Evolutionary conservation across 2,329 filamentous ascomycete species (phyloP).

Genomic region (Exophiala xenobiotica): DNA sequence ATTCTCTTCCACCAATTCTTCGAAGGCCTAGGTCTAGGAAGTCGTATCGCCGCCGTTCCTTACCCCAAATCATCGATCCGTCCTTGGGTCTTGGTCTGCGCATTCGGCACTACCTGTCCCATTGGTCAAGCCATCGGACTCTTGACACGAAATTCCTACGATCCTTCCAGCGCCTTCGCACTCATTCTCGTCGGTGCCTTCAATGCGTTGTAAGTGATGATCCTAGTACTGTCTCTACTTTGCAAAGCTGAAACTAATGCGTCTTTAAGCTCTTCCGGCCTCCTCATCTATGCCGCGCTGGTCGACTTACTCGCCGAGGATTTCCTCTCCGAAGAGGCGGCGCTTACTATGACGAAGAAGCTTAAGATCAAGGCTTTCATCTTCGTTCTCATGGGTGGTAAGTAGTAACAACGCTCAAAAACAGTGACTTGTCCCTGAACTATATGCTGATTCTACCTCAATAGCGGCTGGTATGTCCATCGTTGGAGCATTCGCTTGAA

Average conservation of each 20-base stretch:
- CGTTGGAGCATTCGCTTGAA: background rate
- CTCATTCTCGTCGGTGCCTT: constrained; percentile 64
- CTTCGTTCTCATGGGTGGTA: constrained; percentile 55
- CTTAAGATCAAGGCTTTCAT: constrained; percentile 56
- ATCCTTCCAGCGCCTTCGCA: constrained; percentile 41
- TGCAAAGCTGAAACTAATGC: background rate
- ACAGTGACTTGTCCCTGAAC: too few species aligned
- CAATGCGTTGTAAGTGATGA: constrained; percentile 58
- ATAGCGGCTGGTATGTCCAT: background rate
- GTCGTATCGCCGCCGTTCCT: constrained; percentile 70
- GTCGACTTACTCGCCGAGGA: constrained; percentile 66
- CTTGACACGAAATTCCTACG: constrained; percentile 56
- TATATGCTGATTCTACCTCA: background rate
- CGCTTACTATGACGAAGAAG: constrained; percentile 51
- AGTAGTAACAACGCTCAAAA: background rate
- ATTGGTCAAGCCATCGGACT: constrained; percentile 54
- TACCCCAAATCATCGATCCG: constrained; percentile 55
- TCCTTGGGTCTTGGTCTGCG: constrained; percentile 62
- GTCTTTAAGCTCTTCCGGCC: constrained; percentile 53
- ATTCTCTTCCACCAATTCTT: constrained; percentile 85
- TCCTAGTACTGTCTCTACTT: background rate
- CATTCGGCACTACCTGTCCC: constrained; percentile 64
- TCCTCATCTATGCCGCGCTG: constrained; percentile 61
- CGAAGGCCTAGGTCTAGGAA: constrained; percentile 80
- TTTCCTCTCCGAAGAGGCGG: constrained; percentile 61